These are phyloP conservation scores for Rosellinia necatrix DNA, from an alignment of 2,329 filamentous ascomycete species.

Conservation along the genomic window DNA sequence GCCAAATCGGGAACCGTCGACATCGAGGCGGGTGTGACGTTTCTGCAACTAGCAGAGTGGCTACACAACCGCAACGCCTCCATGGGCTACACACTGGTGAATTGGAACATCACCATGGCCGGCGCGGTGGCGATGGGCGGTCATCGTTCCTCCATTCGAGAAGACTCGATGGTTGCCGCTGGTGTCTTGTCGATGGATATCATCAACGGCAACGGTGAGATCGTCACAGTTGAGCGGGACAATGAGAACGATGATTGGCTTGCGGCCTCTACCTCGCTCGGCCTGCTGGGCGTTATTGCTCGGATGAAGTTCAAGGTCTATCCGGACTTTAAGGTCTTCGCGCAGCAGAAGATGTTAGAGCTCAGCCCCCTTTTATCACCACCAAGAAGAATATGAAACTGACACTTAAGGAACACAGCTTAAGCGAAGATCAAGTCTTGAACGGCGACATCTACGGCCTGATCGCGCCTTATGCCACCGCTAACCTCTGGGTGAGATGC, in stretches of 20 bases:
- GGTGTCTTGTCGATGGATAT: slow-evolving; percentile 55
- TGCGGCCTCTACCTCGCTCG: slow-evolving; percentile 55
- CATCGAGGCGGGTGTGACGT: slow-evolving; percentile 57
- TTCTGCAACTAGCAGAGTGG: slow-evolving; percentile 55
- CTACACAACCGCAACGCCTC: slow-evolving; percentile 52
- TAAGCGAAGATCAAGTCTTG: slow-evolving; percentile 53
- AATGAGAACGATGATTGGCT: slow-evolving; percentile 54
- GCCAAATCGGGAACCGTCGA: slow-evolving; percentile 49
- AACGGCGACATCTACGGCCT: slow-evolving; percentile 55
- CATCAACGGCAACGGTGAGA: slow-evolving; percentile 51
- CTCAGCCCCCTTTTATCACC: no score
- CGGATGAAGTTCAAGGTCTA: slow-evolving; percentile 55
- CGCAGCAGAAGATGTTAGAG: slow-evolving; percentile 53
- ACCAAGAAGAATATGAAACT: slow-evolving; percentile 1
- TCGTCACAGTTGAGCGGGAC: slow-evolving; percentile 48
- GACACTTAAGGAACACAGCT: slow-evolving; percentile 34
- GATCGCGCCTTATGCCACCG: slow-evolving; percentile 55
- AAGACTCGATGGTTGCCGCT: slow-evolving; percentile 55
- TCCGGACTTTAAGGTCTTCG: slow-evolving; percentile 56
- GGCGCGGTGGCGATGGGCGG: slow-evolving; percentile 58
- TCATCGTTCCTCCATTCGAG: slow-evolving; percentile 52
- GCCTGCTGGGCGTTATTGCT: slow-evolving; percentile 53
- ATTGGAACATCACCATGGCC: slow-evolving; percentile 59
- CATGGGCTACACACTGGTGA: slow-evolving; percentile 56
- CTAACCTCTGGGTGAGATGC: slow-evolving; percentile 53